Percentiles rank a stretch among this genome's conserved stretches.
These are phyloP conservation scores for Fraxinus platypoda DNA, from an alignment of 305 asterid species.

Conservation along the genomic window DNA sequence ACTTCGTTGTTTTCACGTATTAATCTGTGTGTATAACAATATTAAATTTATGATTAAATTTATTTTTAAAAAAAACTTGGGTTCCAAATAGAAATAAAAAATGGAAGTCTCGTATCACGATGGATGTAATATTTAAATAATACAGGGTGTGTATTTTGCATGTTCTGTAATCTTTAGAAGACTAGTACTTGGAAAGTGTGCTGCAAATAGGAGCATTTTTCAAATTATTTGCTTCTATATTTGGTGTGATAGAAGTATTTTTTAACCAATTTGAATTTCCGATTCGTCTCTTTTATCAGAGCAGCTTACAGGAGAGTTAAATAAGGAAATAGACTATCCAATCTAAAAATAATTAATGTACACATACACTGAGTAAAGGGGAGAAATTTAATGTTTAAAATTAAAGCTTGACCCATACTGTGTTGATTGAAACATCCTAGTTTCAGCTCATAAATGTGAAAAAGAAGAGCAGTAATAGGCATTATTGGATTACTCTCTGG, in stretches of 20 bases:
- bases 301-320: not conserved
- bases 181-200: not conserved
- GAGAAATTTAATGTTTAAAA: not conserved
- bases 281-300: not conserved
- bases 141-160: not conserved
- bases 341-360: not conserved
- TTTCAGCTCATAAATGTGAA: constrained; percentile 4
- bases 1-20: not conserved
- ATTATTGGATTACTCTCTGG: not conserved
- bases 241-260: not conserved
- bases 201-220: not conserved
- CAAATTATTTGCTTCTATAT: not conserved
- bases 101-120: not conserved
- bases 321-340: not conserved
- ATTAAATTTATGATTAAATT: not conserved
- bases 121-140: not conserved
- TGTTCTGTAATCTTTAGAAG: not conserved
- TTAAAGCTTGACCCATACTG: not conserved
- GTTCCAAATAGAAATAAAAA: not conserved
- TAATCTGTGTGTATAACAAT: not conserved
- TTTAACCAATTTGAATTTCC: not conserved
- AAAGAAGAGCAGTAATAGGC: not conserved
- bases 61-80: not conserved
- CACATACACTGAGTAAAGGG: not conserved
- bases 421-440: constrained; percentile 10